phyloP scores from a whole-genome alignment of 345 rosid genomes.

The Lepidium aucheri region DNA sequence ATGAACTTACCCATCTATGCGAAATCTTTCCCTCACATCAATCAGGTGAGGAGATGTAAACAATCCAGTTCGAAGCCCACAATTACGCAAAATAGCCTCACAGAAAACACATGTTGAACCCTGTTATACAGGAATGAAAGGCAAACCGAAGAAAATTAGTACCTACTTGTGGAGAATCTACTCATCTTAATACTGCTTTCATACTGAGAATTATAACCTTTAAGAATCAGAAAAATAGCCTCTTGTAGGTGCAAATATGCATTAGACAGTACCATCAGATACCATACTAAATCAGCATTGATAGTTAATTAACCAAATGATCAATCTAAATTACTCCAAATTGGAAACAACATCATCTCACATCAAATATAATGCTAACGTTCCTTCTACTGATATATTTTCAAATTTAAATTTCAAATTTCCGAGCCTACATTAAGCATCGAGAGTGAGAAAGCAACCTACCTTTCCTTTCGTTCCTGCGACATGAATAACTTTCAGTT shows the following conservation, averaged over 20 bases:
- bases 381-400: neutral
- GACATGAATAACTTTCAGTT: slow-evolving; percentile 73
- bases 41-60: slow-evolving; percentile 91
- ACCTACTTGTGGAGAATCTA: neutral
- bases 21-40: slow-evolving; percentile 89
- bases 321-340: neutral
- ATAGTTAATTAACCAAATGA: neutral
- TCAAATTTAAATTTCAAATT: neutral
- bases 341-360: neutral
- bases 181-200: neutral
- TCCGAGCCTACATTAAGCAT: neutral
- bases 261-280: neutral
- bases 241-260: neutral
- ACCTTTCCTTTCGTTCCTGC: slow-evolving; percentile 98
- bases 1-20: slow-evolving; percentile 63
- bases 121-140: slow-evolving; percentile 29
- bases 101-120: slow-evolving; percentile 91
- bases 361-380: neutral
- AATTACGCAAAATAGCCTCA: slow-evolving; percentile 77
- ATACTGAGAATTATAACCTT: neutral
- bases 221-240: neutral
- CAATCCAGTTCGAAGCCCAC: slow-evolving; percentile 75
- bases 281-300: neutral
- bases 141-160: neutral
- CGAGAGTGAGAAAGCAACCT: neutral